These are phyloP conservation scores for Syncephalastrum monosporum DNA, from an alignment of 371 early-diverging fungal genomes.

Conservation along the genomic window DNA sequence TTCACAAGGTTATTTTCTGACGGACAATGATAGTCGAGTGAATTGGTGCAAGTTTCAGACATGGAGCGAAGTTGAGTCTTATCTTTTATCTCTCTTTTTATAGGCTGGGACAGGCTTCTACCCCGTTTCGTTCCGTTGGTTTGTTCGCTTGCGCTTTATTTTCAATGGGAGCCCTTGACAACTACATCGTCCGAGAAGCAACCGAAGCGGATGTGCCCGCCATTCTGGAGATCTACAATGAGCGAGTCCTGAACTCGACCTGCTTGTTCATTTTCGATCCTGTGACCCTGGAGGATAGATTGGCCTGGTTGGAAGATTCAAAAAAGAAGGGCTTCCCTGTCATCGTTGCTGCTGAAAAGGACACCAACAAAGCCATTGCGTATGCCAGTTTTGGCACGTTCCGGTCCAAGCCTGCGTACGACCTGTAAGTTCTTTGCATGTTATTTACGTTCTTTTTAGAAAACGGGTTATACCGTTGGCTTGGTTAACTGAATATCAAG, in stretches of 20 bases:
- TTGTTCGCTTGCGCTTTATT: background rate
- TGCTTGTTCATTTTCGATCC: conserved; percentile 44
- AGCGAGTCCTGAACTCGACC: conserved; percentile 47
- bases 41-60: no score
- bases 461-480: background rate
- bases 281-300: conserved; percentile 37
- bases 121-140: conserved; percentile 1
- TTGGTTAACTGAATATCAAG: background rate
- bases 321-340: conserved; percentile 39
- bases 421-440: conserved; percentile 25
- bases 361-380: conserved; percentile 30
- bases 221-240: conserved; percentile 49
- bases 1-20: no score
- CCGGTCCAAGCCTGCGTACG: conserved; percentile 39
- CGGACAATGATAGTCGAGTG: no score
- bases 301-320: conserved; percentile 32
- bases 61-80: no score
- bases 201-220: conserved; percentile 31
- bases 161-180: conserved; percentile 11
- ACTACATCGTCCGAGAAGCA: conserved; percentile 35
- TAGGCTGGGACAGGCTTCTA: background rate
- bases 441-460: background rate
- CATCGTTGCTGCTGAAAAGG: conserved; percentile 43
- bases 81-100: no score
- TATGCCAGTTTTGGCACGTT: conserved; percentile 36